Percentiles rank a stretch among this genome's conserved stretches.
Conservation (phyloP, 2,329 filamentous ascomycete genomes). For the Cercospora canescens region DNA sequence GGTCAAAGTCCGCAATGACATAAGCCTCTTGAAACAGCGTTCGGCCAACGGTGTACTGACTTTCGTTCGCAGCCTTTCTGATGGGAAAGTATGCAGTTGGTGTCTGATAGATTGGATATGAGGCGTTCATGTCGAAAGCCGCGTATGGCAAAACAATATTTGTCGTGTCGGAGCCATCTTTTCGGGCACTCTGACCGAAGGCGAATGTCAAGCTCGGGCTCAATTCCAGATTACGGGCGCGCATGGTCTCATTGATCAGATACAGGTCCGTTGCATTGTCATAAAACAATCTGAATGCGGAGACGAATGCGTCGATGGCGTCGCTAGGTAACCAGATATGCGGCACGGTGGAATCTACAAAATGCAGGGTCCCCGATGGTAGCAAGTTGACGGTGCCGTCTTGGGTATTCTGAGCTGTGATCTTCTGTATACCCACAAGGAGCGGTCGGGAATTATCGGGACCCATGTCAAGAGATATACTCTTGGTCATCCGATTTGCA, state of each 20-base stretch:
- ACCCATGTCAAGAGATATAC: no score
- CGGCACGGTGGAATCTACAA: conserved; percentile 51
- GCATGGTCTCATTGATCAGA: conserved; percentile 58
- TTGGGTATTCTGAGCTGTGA: conserved; percentile 40
- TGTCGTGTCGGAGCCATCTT: conserved; percentile 40
- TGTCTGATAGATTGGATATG: conserved; percentile 53
- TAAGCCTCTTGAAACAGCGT: conserved; percentile 70
- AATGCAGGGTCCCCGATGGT: no score
- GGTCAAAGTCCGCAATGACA: conserved; percentile 45
- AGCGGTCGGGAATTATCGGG: no score
- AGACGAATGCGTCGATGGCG: conserved; percentile 65
- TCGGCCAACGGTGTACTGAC: conserved; percentile 63
- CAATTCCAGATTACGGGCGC: conserved; percentile 50
- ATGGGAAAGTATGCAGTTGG: conserved; percentile 68
- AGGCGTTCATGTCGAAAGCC: conserved; percentile 51
- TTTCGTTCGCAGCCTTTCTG: conserved; percentile 54
- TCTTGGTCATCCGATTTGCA: conserved; percentile 60
- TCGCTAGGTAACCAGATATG: conserved; percentile 50
- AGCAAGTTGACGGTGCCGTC: no score
- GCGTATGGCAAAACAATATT: conserved; percentile 50
- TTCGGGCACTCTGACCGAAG: conserved; percentile 38
- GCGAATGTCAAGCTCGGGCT: conserved; percentile 48
- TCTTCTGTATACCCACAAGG: conserved; percentile 56
- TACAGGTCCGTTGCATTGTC: conserved; percentile 66
- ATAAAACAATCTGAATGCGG: conserved; percentile 64